Evolutionary conservation across 1,284 basidiomycete species (phyloP).

Genomic region (Afroboletus lepidellus): DNA sequence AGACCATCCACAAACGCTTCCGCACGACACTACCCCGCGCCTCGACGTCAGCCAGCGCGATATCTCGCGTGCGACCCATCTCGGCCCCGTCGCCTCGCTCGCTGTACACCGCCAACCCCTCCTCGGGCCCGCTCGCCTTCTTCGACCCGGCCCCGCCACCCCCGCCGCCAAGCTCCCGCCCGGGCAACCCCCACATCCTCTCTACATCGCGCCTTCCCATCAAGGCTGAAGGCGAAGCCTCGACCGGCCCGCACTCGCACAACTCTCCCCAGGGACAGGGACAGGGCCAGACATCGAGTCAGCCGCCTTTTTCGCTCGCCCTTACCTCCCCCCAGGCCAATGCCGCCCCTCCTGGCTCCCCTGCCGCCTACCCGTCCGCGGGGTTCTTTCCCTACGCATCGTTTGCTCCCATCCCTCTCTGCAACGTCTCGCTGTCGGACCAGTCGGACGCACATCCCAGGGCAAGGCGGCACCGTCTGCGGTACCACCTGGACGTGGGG

Average conservation of each 20-base stretch:
- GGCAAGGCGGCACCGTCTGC: slow-evolving; percentile 41
- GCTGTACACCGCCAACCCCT: slow-evolving; percentile 39
- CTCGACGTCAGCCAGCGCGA: slow-evolving; percentile 30
- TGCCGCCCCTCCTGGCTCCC: slow-evolving; percentile 33
- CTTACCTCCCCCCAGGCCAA: slow-evolving; percentile 45
- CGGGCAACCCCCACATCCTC: slow-evolving; percentile 40
- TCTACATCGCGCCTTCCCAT: slow-evolving; percentile 47
- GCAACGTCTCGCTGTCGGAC: slow-evolving; percentile 29
- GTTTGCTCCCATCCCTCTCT: slow-evolving; percentile 29
- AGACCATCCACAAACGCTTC: slow-evolving; percentile 53
- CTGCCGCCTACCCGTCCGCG: slow-evolving; percentile 42
- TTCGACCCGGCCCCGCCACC: slow-evolving; percentile 45
- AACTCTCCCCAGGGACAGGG: slow-evolving; percentile 32
- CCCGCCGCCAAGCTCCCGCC: slow-evolving; percentile 40
- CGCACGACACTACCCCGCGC: slow-evolving; percentile 45
- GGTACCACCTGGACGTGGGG: slow-evolving; percentile 68
- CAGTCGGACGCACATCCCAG: slow-evolving; percentile 30
- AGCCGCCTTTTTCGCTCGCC: slow-evolving; percentile 41
- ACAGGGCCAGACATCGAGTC: slow-evolving; percentile 26
- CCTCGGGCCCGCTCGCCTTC: slow-evolving; percentile 42
- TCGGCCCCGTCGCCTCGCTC: slow-evolving; percentile 39
- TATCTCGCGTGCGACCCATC: slow-evolving; percentile 47
- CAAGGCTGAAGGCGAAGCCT: slow-evolving; percentile 47
- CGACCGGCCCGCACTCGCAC: slow-evolving; percentile 28
- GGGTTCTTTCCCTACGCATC: slow-evolving; percentile 36